Conservation (phyloP, 2,329 filamentous ascomycete species). For the Drechslera avenae region DNA sequence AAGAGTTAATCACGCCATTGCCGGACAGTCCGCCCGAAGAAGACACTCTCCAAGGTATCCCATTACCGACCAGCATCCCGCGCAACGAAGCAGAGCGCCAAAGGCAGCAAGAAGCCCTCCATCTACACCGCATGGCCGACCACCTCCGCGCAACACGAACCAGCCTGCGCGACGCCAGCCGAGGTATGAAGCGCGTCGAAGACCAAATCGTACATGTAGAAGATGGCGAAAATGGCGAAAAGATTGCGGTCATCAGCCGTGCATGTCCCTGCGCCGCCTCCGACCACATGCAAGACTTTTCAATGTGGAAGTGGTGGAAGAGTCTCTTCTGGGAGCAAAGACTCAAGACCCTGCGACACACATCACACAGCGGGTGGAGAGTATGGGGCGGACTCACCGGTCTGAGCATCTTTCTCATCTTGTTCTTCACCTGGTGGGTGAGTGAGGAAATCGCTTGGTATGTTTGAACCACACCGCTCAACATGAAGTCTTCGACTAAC, state of each 20-base stretch:
- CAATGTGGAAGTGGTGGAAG: slow-evolving; percentile 31
- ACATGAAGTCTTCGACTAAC: too few relatives aligned
- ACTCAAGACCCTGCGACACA: slow-evolving; percentile 23
- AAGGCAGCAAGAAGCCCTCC: slow-evolving; percentile 49
- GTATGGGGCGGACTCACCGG: slow-evolving; percentile 45
- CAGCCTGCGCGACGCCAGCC: slow-evolving; percentile 52
- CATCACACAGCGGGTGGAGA: slow-evolving; percentile 13
- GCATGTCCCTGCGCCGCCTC: slow-evolving; percentile 28
- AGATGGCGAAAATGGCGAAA: slow-evolving; percentile 19
- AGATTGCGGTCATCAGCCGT: slow-evolving; percentile 13
- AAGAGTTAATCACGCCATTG: slow-evolving; percentile 49
- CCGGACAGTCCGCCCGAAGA: slow-evolving; percentile 34
- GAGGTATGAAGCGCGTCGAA: slow-evolving; percentile 51
- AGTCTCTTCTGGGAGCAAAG: slow-evolving; percentile 34
- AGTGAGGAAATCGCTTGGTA: slow-evolving; percentile 56
- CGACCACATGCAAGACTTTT: slow-evolving; percentile 14
- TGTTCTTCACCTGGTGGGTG: slow-evolving; percentile 56
- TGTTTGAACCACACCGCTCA: slow-evolving; percentile 17
- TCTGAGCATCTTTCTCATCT: slow-evolving; percentile 48
- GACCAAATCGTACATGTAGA: slow-evolving; percentile 46
- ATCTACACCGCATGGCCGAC: slow-evolving; percentile 51
- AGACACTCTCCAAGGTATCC: slow-evolving; percentile 40
- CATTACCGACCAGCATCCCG: slow-evolving; percentile 34
- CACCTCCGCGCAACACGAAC: slow-evolving; percentile 48
- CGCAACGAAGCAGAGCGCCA: slow-evolving; percentile 50